Evolutionary conservation across 2,329 filamentous ascomycete species (phyloP).

Genomic region (Aspergillus candidus): DNA sequence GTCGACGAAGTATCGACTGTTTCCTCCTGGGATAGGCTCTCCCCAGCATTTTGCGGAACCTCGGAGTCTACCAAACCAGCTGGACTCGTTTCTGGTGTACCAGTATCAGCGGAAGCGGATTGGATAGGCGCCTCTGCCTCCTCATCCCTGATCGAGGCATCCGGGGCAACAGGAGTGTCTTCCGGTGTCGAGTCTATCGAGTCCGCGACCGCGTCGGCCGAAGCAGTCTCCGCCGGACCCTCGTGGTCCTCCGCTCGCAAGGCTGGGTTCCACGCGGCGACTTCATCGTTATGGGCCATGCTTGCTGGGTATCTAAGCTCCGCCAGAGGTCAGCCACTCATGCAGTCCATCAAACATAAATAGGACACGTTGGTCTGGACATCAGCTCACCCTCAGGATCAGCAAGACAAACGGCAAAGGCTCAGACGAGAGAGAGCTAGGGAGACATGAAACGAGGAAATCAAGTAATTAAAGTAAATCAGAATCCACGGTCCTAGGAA

Average conservation of each 20-base stretch:
- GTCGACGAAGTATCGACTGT: too few species aligned
- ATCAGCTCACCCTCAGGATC: slow-evolving; percentile 15
- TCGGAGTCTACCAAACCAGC: not conserved
- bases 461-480: too few species aligned
- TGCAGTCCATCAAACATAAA: slow-evolving; percentile 16
- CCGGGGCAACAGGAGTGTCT: not conserved
- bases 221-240: slow-evolving; percentile 9
- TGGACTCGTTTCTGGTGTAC: not conserved
- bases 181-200: not conserved
- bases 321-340: slow-evolving; percentile 8
- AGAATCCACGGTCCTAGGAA: too few species aligned
- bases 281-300: slow-evolving; percentile 21
- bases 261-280: slow-evolving; percentile 52
- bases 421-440: slow-evolving; percentile 3
- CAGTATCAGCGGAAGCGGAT: not conserved
- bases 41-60: not conserved
- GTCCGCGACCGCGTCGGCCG: slow-evolving; percentile 8
- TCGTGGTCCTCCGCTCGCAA: slow-evolving; percentile 40
- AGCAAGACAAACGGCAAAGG: slow-evolving; percentile 14
- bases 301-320: slow-evolving; percentile 6
- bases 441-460: slow-evolving; percentile 7
- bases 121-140: not conserved
- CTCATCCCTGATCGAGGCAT: not conserved
- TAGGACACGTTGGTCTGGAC: slow-evolving; percentile 24
- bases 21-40: not conserved